phyloP scores from a whole-genome alignment of 164 flowering plant species.

The Magnolia changhungtana region DNA sequence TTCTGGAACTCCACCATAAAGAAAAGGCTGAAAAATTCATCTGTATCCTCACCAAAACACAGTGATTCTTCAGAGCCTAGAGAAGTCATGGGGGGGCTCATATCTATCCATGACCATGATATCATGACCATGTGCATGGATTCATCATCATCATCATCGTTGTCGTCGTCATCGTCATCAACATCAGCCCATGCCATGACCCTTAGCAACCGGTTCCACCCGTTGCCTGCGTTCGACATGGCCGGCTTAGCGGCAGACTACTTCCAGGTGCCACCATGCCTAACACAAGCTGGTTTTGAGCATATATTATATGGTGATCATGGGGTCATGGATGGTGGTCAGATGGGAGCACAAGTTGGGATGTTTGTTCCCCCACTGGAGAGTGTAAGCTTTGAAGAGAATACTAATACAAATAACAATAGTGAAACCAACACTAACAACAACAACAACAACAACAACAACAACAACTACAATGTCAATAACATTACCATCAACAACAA shows the following conservation, averaged over 20 bases:
- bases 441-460: slow-evolving; percentile 21
- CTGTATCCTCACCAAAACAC: slow-evolving; percentile 45
- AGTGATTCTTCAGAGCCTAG: slow-evolving; percentile 41
- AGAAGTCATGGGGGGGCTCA: slow-evolving; percentile 22
- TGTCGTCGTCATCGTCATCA: slow-evolving; percentile 21
- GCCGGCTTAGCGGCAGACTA: slow-evolving; percentile 14
- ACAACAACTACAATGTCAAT: slow-evolving; percentile 17
- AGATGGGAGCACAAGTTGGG: slow-evolving; percentile 31
- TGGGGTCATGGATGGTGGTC: slow-evolving; percentile 30
- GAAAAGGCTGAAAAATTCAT: slow-evolving; percentile 50
- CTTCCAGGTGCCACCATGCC: slow-evolving; percentile 29
- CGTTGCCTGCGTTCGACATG: slow-evolving; percentile 28
- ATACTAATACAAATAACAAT: slow-evolving; percentile 11
- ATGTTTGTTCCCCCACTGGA: slow-evolving; percentile 51
- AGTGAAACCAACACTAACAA: slow-evolving; percentile 3
- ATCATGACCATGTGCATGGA: slow-evolving; percentile 29
- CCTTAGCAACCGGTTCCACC: slow-evolving; percentile 25
- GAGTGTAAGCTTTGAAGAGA: slow-evolving; percentile 36
- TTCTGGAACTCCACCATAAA: slow-evolving; percentile 82
- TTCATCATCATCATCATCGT: slow-evolving; percentile 15
- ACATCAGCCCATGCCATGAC: slow-evolving; percentile 35
- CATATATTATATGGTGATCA: slow-evolving; percentile 8
- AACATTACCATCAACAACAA: slow-evolving; percentile 16
- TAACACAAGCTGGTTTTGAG: slow-evolving; percentile 25
- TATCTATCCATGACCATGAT: slow-evolving; percentile 36